A percentile compares a stretch with the other conserved stretches of the same genome.
Evolutionary conservation across 352 stramenopile species (phyloP).

Genomic region (Phytophthora fragariaefolia): DNA sequence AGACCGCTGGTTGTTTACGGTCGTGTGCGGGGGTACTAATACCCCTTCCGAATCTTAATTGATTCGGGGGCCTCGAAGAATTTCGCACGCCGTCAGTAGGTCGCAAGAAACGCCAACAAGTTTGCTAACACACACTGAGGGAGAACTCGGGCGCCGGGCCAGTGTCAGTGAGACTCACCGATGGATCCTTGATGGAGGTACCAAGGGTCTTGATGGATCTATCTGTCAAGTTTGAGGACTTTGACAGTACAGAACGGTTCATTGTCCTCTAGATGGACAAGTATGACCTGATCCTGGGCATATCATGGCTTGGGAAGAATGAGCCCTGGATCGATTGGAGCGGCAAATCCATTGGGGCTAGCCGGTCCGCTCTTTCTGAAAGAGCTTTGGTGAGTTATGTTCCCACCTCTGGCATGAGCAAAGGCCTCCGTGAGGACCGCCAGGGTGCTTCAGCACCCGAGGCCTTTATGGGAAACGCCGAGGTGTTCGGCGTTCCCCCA

Average conservation of each 20-base stretch:
- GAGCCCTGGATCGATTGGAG: slow-evolving; percentile 28
- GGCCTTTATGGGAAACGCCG: neutral
- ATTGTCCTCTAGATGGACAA: slow-evolving; percentile 19
- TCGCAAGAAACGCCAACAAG: slow-evolving; percentile 12
- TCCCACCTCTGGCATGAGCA: neutral
- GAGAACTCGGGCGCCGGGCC: slow-evolving; percentile 6
- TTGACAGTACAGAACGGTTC: slow-evolving; percentile 11
- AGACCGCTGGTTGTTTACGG: slow-evolving; percentile 15
- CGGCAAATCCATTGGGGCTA: slow-evolving; percentile 8
- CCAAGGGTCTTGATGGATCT: slow-evolving; percentile 4
- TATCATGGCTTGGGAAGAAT: slow-evolving; percentile 24
- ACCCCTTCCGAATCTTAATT: slow-evolving; percentile 20
- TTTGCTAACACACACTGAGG: slow-evolving; percentile 9
- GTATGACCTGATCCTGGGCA: slow-evolving; percentile 34
- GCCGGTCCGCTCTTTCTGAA: neutral
- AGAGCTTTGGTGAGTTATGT: slow-evolving; percentile 19
- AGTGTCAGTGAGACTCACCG: slow-evolving; percentile 14
- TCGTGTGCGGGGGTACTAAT: slow-evolving; percentile 6
- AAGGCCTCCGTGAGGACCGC: neutral
- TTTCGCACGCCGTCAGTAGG: slow-evolving; percentile 6
- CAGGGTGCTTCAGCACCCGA: neutral
- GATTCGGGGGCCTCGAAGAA: slow-evolving; percentile 18
- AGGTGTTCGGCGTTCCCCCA: neutral
- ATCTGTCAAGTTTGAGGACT: slow-evolving; percentile 16
- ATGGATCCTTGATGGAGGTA: neutral